Evolutionary conservation across 1,139 yeast genomes (phyloP).

Genomic region (Kodamaea sp.): DNA sequence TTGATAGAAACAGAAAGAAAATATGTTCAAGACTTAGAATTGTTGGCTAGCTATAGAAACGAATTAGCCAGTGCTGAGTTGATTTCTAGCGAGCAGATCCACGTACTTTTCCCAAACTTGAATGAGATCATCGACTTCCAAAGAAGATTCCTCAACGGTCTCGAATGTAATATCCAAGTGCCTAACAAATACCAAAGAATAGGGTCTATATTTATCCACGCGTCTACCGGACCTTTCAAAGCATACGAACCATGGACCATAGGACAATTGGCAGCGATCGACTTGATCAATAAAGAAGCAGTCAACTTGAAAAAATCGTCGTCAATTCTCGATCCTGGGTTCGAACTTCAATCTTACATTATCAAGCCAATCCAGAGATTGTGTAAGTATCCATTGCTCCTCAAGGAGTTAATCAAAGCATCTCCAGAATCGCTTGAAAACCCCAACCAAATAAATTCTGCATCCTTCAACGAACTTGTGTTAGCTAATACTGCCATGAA

Average conservation of each 20-base stretch:
- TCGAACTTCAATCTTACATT: conserved; percentile 86
- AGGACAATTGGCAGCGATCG: conserved; percentile 84
- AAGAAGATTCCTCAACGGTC: conserved; percentile 80
- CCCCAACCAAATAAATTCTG: conserved; percentile 42
- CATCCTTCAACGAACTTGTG: conserved; percentile 66
- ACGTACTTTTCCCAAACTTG: conserved; percentile 83
- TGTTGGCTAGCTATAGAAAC: conserved; percentile 63
- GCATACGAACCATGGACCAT: conserved; percentile 91
- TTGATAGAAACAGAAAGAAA: conserved; percentile 87
- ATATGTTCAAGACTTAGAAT: conserved; percentile 87
- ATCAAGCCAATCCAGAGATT: conserved; percentile 94
- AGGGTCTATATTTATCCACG: conserved; percentile 84
- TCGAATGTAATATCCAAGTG: conserved; percentile 83
- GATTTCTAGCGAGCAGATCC: conserved; percentile 77
- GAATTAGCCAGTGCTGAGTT: conserved; percentile 67
- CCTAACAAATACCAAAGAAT: conserved; percentile 78
- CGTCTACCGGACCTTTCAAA: conserved; percentile 74
- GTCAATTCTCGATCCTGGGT: conserved; percentile 74
- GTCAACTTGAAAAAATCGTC: conserved; percentile 57
- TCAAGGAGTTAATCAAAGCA: conserved; percentile 71
- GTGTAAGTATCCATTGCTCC: conserved; percentile 85
- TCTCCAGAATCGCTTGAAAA: conserved; percentile 38
- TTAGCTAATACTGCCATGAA: conserved; percentile 66
- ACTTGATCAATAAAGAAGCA: conserved; percentile 69
- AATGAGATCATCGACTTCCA: conserved; percentile 88